These are phyloP conservation scores for Linnemannia elongata DNA, from an alignment of 192 early-diverging fungal species.

Conservation along the genomic window DNA sequence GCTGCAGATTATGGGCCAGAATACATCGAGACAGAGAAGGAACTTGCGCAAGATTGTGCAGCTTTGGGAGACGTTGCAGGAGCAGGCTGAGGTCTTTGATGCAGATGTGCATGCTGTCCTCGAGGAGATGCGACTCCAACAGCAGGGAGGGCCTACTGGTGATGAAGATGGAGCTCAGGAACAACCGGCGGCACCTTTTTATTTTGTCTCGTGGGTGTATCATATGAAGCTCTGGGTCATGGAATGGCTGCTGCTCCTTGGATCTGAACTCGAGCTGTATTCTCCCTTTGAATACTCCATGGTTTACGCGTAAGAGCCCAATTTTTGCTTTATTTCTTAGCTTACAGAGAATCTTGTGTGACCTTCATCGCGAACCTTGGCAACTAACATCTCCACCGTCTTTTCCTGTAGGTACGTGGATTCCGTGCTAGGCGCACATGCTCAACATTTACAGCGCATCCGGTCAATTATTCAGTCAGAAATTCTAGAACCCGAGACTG, in stretches of 20 bases:
- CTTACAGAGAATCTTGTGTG: background rate
- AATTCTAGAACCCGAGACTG: background rate
- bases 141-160: background rate
- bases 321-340: background rate
- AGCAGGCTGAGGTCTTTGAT: slow-evolving; percentile 57
- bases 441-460: slow-evolving; percentile 49
- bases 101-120: slow-evolving; percentile 27
- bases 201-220: slow-evolving; percentile 77
- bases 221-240: slow-evolving; percentile 70
- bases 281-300: slow-evolving; percentile 71
- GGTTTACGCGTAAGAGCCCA: slow-evolving; percentile 70
- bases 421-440: slow-evolving; percentile 47
- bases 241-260: slow-evolving; percentile 67
- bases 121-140: background rate
- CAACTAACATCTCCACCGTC: background rate
- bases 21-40: slow-evolving; percentile 71
- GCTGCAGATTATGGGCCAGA: slow-evolving; percentile 68
- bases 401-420: slow-evolving; percentile 45
- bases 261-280: slow-evolving; percentile 80
- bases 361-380: background rate
- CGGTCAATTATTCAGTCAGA: slow-evolving; percentile 13
- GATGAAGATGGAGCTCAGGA: background rate
- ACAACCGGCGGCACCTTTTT: slow-evolving; percentile 49
- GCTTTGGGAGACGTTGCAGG: slow-evolving; percentile 72
- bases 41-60: slow-evolving; percentile 68